phyloP scores from a whole-genome alignment of 2,329 filamentous ascomycete species.

The Ceratocystis colombiana region DNA sequence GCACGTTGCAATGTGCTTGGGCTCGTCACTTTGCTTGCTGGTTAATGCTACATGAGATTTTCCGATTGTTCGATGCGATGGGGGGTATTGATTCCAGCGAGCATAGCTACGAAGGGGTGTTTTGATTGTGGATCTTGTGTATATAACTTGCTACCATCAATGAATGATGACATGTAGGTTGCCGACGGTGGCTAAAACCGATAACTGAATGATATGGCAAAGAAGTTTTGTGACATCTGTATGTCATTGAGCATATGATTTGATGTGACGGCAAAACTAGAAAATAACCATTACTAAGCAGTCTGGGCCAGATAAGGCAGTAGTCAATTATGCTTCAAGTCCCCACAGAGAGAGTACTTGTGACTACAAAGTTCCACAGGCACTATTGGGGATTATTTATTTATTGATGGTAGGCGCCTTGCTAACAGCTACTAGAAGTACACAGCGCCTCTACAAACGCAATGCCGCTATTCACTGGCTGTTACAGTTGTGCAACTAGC shows the following conservation, averaged over 20 bases:
- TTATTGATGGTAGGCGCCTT: no score
- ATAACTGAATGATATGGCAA: background rate
- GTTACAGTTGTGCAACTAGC: no score
- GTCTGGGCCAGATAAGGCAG: no score
- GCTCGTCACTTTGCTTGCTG: background rate
- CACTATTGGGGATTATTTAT: no score
- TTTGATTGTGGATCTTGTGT: conserved; percentile 17
- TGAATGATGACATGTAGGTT: conserved; percentile 16
- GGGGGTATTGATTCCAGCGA: background rate
- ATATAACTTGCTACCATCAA: conserved; percentile 22
- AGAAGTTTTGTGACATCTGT: background rate
- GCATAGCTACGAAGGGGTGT: background rate
- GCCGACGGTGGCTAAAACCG: conserved; percentile 26
- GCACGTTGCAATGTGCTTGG: background rate
- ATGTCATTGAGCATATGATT: background rate
- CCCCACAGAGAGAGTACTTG: no score
- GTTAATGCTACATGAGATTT: background rate
- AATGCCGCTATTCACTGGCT: no score
- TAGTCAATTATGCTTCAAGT: no score
- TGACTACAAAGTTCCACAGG: no score
- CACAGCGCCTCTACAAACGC: no score
- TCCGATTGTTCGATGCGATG: conserved; percentile 3
- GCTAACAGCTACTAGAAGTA: no score
- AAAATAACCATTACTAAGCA: background rate
- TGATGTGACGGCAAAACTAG: background rate